Percentiles rank a stretch among this genome's conserved stretches.
Conservation (phyloP, 2,329 filamentous ascomycete genomes). For the Trichoderma oligosporum region DNA sequence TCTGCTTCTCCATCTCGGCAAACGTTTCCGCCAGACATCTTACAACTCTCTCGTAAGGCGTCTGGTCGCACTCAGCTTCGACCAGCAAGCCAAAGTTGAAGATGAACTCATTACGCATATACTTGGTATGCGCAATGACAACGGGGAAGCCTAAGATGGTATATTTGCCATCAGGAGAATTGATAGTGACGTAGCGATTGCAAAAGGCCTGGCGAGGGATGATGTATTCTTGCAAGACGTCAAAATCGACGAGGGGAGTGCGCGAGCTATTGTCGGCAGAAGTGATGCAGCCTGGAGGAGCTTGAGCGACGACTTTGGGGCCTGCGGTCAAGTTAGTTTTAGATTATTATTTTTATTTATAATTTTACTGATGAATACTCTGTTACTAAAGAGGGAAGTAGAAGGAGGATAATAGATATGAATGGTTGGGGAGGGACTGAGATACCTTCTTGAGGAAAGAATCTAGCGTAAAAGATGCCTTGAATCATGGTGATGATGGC, state of each 20-base stretch:
- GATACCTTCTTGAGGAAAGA: constrained; percentile 62
- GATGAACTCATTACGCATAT: constrained; percentile 92
- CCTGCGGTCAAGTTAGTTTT: no score
- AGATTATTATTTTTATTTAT: no score
- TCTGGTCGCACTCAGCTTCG: constrained; percentile 62
- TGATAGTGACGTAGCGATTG: constrained; percentile 81
- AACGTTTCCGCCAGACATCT: constrained; percentile 81
- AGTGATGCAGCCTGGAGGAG: constrained; percentile 60
- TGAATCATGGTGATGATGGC: constrained; percentile 53
- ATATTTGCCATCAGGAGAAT: constrained; percentile 65
- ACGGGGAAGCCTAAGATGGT: constrained; percentile 85
- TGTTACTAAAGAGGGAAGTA: neutral
- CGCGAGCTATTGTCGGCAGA: constrained; percentile 33
- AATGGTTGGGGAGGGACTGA: neutral
- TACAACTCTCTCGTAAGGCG: constrained; percentile 79
- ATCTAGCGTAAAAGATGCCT: constrained; percentile 67
- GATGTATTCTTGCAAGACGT: constrained; percentile 83
- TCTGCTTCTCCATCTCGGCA: constrained; percentile 87
- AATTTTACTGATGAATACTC: no score
- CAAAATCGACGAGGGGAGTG: constrained; percentile 74
- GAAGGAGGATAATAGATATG: neutral
- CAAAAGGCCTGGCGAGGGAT: constrained; percentile 94
- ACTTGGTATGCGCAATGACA: constrained; percentile 76
- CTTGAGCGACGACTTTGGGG: constrained; percentile 60
- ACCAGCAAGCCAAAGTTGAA: constrained; percentile 95